Evolutionary conservation across 352 stramenopile species (phyloP), one percentile per base, ranked within the genome.

Genomic region (Globisporangium iwayamae): DNA sequence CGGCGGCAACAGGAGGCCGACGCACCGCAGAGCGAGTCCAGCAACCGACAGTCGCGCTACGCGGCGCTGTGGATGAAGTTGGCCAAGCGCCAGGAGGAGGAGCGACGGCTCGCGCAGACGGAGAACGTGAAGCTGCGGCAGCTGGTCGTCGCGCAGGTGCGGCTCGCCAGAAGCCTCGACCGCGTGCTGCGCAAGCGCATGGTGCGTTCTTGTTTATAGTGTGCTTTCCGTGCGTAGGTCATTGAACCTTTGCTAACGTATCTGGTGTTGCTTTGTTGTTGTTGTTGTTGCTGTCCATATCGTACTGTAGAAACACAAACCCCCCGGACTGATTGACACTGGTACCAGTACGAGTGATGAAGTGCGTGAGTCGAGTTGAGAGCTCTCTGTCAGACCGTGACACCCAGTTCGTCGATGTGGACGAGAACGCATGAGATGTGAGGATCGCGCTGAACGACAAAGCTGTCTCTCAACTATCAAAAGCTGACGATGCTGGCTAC

Each of bases 121-220:
- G 63, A 68, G 56, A 68, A 68, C 36, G 16, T 20, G 8, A 68
- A 68, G 63, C 25, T 68, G 8, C 55, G 63, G 16, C 50, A 60
- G 22, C 38, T 68, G 20, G 55, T 68, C 4, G 55, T 60, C 7
- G 48, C 36, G 3, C 63, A 68, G 22, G 50, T 68, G 22, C 45
- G 56, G 16, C 46, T 68, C 50, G 63, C 63, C 13, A 38, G 63
- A 30, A 63, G 55, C 25, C 63, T 68, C 43, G 63, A 63, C 11
- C 51, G 53, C 47, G 55, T 68, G 38, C 47, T 68, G 20, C 63
- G 55, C 18, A 68, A 68, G 28, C 63, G 63, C 20, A 60, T 67
- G 61, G 61, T 67, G 20, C 60, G 60, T 36, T 16, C 3, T n/a
- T 39, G 22, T 56, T 18, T 3, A 10, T 8, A 4, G 13, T 28